Evolutionary conservation across 1,284 basidiomycete genomes (phyloP).

Genomic region (Moesziomyces sp.): DNA sequence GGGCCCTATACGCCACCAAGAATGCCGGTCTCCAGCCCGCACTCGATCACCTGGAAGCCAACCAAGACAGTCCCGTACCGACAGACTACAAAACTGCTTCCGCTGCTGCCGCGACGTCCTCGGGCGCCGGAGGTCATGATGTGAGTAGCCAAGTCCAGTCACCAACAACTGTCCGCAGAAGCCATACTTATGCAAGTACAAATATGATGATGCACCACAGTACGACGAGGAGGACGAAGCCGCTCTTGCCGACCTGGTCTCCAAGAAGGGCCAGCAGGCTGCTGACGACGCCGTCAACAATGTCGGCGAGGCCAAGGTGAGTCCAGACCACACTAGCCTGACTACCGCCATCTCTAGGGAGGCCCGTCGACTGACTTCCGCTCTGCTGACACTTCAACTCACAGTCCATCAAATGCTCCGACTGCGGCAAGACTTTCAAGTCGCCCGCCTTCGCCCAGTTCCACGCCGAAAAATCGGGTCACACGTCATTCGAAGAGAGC

Average conservation of each 20-base stretch:
- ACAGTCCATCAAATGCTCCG: slow-evolving; percentile 63
- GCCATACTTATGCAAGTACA: neutral
- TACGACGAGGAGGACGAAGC: slow-evolving; percentile 62
- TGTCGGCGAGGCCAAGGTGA: slow-evolving; percentile 54
- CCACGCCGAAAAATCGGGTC: slow-evolving; percentile 94
- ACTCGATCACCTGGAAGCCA: slow-evolving; percentile 65
- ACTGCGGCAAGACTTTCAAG: slow-evolving; percentile 70
- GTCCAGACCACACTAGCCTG: neutral
- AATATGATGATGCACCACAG: slow-evolving; percentile 3
- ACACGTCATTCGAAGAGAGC: slow-evolving; percentile 87
- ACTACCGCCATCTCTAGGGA: too few relatives aligned
- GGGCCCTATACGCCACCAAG: slow-evolving; percentile 61
- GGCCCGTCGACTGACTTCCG: too few relatives aligned
- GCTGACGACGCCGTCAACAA: slow-evolving; percentile 47
- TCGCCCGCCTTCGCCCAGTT: slow-evolving; percentile 89
- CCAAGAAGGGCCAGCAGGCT: slow-evolving; percentile 52
- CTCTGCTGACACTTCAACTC: neutral
- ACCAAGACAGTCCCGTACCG: slow-evolving; percentile 60
- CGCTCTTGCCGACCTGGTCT: slow-evolving; percentile 49
- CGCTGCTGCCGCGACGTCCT: slow-evolving; percentile 10
- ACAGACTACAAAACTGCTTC: slow-evolving; percentile 42
- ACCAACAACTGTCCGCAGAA: neutral
- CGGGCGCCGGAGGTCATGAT: slow-evolving; percentile 27
- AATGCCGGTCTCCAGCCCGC: slow-evolving; percentile 59
- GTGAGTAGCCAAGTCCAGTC: slow-evolving; percentile 11